Conservation (phyloP, 2,329 filamentous ascomycete genomes). For the Botryotinia narcissicola region DNA sequence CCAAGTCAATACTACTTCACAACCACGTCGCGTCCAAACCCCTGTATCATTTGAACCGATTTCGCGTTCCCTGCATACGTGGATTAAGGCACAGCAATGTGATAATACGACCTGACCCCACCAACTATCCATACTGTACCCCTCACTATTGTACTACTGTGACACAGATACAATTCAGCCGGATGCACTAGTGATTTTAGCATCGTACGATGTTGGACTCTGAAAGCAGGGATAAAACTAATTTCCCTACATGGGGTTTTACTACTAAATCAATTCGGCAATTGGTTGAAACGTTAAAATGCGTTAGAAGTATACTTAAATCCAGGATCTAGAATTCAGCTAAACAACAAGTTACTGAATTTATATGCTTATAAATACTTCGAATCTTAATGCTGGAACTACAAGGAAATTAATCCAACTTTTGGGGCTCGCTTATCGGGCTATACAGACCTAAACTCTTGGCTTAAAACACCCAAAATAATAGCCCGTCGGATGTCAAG, state of each 20-base stretch:
- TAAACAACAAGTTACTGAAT: not conserved
- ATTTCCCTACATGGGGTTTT: not conserved
- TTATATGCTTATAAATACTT: not conserved
- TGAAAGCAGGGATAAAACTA: not conserved
- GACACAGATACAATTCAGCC: not conserved
- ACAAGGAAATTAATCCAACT: not conserved
- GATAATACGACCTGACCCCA: slow-evolving; percentile 3
- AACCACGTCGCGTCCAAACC: not conserved
- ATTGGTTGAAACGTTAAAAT: not conserved
- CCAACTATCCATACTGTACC: not conserved
- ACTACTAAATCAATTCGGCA: not conserved
- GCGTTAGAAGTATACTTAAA: not conserved
- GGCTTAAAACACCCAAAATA: not conserved
- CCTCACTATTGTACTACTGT: not conserved
- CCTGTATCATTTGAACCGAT: not conserved
- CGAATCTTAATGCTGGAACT: not conserved
- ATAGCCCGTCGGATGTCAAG: not conserved
- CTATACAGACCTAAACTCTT: not conserved
- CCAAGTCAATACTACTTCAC: not conserved
- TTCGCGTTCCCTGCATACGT: not conserved
- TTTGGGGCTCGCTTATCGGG: not conserved
- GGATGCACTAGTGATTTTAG: not conserved
- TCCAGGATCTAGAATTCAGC: not conserved
- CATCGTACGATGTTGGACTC: not conserved
- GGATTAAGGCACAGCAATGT: slow-evolving; percentile 8